Evolutionary conservation across 2,329 filamentous ascomycete genomes (phyloP).

Genomic region (Rachicladosporium sp.): DNA sequence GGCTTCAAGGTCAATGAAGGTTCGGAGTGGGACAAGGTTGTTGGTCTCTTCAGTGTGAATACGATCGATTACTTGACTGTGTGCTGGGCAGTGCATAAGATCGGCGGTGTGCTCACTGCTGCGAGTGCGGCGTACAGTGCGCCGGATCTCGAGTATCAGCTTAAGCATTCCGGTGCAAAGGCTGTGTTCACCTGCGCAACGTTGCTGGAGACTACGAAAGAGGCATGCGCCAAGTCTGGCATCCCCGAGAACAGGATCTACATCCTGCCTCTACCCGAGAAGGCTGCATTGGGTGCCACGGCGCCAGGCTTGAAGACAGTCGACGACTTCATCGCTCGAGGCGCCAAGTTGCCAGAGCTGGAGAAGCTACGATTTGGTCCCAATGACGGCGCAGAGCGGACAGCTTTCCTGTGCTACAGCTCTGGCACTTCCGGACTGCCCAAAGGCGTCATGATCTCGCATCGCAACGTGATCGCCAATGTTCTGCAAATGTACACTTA

Average conservation of each 20-base stretch:
- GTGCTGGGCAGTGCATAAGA: conserved; percentile 59
- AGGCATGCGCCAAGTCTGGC: conserved; percentile 50
- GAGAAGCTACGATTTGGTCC: conserved; percentile 45
- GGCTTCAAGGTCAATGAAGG: conserved; percentile 58
- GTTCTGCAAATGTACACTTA: conserved; percentile 48
- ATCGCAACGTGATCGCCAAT: conserved; percentile 68
- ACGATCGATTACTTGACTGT: conserved; percentile 69
- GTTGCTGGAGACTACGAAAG: conserved; percentile 50
- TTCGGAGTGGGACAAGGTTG: conserved; percentile 70
- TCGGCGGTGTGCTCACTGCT: conserved; percentile 62
- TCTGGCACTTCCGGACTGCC: conserved; percentile 70
- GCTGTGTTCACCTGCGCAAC: conserved; percentile 61
- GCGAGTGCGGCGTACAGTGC: conserved; percentile 65
- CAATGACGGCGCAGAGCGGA: conserved; percentile 55
- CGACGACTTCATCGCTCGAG: conserved; percentile 52
- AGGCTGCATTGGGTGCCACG: conserved; percentile 36
- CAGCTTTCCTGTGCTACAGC: conserved; percentile 68
- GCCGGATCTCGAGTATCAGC: conserved; percentile 58
- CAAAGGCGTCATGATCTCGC: conserved; percentile 65
- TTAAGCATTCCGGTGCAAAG: conserved; percentile 56
- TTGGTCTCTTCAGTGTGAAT: conserved; percentile 67
- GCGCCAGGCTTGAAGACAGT: conserved; percentile 49
- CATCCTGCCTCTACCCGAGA: conserved; percentile 54
- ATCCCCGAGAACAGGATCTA: conserved; percentile 56
- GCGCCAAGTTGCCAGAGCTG: conserved; percentile 41